Percentiles rank a stretch among this genome's conserved stretches.
These are phyloP conservation scores for Leccinum boreale DNA, from an alignment of 768 basidiomycete genomes.

Conservation along the genomic window DNA sequence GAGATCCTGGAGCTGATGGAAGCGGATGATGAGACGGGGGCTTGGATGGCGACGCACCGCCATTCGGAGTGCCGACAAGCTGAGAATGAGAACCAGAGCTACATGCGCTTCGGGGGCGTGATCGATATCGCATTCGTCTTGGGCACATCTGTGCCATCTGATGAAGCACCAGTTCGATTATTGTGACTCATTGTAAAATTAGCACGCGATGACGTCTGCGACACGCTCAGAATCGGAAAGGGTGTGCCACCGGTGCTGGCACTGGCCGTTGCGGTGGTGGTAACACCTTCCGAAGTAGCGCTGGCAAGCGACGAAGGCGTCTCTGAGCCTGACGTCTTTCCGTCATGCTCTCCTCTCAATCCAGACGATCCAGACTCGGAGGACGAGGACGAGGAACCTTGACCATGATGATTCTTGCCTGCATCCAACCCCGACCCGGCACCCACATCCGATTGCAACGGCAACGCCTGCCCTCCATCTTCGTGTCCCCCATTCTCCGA, in stretches of 20 bases:
- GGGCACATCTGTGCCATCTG: neutral
- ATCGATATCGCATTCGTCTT: constrained; percentile 7
- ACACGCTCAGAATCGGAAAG: too few species aligned
- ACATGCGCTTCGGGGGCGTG: constrained; percentile 4
- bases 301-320: too few species aligned
- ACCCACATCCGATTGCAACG: neutral
- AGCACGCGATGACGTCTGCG: too few species aligned
- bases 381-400: neutral
- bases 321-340: too few species aligned
- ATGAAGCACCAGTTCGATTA: neutral
- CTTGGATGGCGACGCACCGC: constrained; percentile 2
- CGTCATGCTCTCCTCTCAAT: too few species aligned
- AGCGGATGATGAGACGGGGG: constrained; percentile 3
- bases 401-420: neutral
- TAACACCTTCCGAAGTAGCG: rapidly evolving
- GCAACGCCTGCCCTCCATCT: neutral
- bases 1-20: constrained; percentile 7
- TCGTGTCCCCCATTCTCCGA: constrained; percentile 6
- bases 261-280: too few species aligned
- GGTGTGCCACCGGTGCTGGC: too few species aligned
- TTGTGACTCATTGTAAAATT: neutral
- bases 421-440: constrained; percentile 2
- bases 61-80: neutral
- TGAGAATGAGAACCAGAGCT: constrained; percentile 1
- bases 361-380: neutral